A percentile compares a stretch with the other conserved stretches of the same genome.
Conservation (phyloP, 2,329 filamentous ascomycete genomes). For the Tolypocladium ophioglossoides region DNA sequence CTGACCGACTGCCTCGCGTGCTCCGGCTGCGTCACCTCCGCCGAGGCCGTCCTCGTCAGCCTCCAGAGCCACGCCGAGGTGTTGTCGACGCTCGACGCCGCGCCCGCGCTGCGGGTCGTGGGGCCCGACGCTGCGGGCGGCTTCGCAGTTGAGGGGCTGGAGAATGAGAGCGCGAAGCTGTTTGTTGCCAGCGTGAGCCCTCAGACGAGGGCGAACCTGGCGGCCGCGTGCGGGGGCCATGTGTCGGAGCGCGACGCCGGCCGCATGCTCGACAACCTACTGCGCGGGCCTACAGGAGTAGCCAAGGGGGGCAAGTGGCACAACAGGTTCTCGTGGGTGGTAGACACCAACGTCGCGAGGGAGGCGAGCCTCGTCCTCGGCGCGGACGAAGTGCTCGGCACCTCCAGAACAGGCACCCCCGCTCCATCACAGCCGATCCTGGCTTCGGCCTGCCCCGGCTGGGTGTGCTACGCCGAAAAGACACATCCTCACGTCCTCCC, state of each 20-base stretch:
- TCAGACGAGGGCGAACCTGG: constrained; percentile 80
- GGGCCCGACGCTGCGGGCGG: constrained; percentile 20
- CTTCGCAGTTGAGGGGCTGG: constrained; percentile 37
- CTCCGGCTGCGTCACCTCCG: constrained; percentile 94
- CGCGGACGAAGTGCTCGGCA: constrained; percentile 55
- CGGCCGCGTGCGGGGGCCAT: constrained; percentile 66
- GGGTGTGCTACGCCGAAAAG: constrained; percentile 98
- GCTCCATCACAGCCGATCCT: constrained; percentile 50
- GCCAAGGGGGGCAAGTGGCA: constrained; percentile 58
- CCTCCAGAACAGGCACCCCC: constrained; percentile 7
- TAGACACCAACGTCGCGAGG: constrained; percentile 78
- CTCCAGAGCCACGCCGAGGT: constrained; percentile 92
- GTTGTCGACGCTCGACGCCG: constrained; percentile 65
- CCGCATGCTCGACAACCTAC: constrained; percentile 70
- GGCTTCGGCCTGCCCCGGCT: constrained; percentile 87
- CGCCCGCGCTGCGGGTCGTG: constrained; percentile 35
- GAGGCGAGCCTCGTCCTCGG: constrained; percentile 75
- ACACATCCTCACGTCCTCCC: constrained; percentile 90
- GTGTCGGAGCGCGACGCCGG: constrained; percentile 65
- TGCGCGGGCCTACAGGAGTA: constrained; percentile 58
- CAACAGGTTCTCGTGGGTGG: constrained; percentile 77
- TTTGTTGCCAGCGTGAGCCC: constrained; percentile 92
- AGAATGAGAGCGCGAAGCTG: constrained; percentile 55
- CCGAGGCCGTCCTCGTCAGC: constrained; percentile 92
- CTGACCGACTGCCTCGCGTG: constrained; percentile 96